Evolutionary conservation across 139 green algal species (phyloP), one percentile per base, ranked within the genome.

Genomic region (Tetradesmus lagerheimii): DNA sequence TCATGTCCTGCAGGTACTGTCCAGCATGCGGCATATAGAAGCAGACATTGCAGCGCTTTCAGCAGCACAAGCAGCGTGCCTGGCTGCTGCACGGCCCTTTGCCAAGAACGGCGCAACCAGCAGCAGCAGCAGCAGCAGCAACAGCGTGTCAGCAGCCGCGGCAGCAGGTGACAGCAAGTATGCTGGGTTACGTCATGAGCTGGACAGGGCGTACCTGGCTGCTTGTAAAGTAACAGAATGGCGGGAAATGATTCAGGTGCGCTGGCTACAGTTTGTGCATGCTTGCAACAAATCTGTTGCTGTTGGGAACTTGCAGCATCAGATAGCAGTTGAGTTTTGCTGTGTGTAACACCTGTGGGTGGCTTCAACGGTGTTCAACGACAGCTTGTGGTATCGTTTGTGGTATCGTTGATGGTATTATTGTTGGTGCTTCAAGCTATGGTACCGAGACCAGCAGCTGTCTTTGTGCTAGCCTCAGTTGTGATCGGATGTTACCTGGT

Each of bases 191-290:
- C 37, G 83, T 6, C 27, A 62, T 80, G 64, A 88, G 50, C 47
- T 88, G 64, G 83, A 88, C 35, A 88, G 31, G 64, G 83, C 83
- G 8, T 88, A 80, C n/a, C 64, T 88, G 27, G 39, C 47, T 71
- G 83, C 83, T 20, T 88, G 83, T 16, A 88, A 88, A 25, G 67
- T 45, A 6, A 80, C 62, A 12, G 83, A 88, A 35, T 80, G 64
- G 64, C n/a, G 83, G 29, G 83, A 88, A 11, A 88, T 88, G 83
- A 88, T 80, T 23, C 23, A 88, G 83, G 83, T 88, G 35, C 34
- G 82, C 45, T 47, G 47, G 29, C n/a, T n/a, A n/a, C n/a, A n/a
- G n/a, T n/a, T n/a, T n/a, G n/a, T n/a, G n/a, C n/a, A n/a, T n/a
- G n/a, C n/a, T n/a, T n/a, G n/a, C n/a, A n/a, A n/a, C n/a, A n/a